Conservation (phyloP, 2,329 filamentous ascomycete genomes). For the Colletotrichum eremochloae region DNA sequence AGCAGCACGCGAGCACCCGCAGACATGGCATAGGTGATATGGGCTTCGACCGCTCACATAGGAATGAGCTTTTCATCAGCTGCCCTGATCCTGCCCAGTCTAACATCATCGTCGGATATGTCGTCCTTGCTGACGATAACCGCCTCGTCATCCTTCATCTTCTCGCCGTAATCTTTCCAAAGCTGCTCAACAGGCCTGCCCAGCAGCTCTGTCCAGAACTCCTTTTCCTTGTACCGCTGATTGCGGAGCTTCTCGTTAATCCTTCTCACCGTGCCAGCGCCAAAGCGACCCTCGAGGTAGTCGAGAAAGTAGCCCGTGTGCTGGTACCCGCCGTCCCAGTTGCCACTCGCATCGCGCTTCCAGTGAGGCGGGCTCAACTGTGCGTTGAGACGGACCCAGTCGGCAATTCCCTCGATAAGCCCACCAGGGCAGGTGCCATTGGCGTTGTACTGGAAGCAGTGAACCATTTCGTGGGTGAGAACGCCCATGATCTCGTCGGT, state of each 20-base stretch:
- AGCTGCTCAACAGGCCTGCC: conserved; percentile 75
- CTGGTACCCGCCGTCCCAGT: conserved; percentile 94
- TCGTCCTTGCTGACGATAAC: conserved; percentile 45
- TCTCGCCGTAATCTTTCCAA: conserved; percentile 78
- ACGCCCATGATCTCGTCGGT: conserved; percentile 82
- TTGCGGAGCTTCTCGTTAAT: conserved; percentile 77
- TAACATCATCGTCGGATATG: conserved; percentile 42
- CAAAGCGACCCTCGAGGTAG: conserved; percentile 80
- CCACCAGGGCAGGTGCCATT: conserved; percentile 75
- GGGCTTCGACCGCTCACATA: background rate
- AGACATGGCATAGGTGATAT: background rate
- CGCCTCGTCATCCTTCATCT: conserved; percentile 44
- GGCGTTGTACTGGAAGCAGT: conserved; percentile 90
- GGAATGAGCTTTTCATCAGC: conserved; percentile 21
- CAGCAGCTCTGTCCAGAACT: conserved; percentile 78
- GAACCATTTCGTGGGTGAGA: conserved; percentile 91
- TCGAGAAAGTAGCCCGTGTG: conserved; percentile 92
- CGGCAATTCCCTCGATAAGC: conserved; percentile 90
- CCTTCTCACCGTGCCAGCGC: conserved; percentile 68
- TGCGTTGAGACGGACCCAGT: conserved; percentile 87
- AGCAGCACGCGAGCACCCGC: background rate
- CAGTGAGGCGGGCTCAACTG: conserved; percentile 86
- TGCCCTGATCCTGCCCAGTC: conserved; percentile 31
- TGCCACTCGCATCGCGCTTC: conserved; percentile 69
- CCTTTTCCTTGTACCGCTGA: conserved; percentile 73